Evolutionary conservation across 441 rosid genomes (phyloP), one percentile per base, ranked within the genome.

Genomic region (Populus tomentosa): DNA sequence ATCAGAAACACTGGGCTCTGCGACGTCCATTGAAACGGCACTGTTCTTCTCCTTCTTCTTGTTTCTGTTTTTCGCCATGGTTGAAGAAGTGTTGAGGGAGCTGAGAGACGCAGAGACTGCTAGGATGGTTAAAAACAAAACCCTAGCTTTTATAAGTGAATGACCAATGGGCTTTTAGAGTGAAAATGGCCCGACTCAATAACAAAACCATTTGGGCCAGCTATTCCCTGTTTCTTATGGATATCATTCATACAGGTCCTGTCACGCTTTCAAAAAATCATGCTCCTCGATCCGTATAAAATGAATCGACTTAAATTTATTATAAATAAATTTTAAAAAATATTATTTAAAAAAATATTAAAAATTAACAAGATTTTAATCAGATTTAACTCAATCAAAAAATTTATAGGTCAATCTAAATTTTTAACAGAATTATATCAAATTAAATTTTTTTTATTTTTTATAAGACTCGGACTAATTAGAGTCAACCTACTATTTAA

Each of bases 31-130:
- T 4, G 94, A 83, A 50, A 33, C 86, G 69, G 59, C 85, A 28
- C 79, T 87, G 56, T 73, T 77, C 35, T 79, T 77, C 35, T 28
- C 79, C 80, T 81, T 88, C 84, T 86, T 90, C 91, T 88, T 92
- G 87, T 70, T 91, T 75, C 89, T 86, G 86, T 83, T 89, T 89
- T 91, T 93, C 69, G 88, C 88, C 97, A 93, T 91, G 59, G 77
- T 26, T 56, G 20, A 14, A 67, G 5, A 67, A 50, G 38, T 4
- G 28, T 35, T 24, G 56, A 53, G 65, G 16, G 42, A 13, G 0
- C 2, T 26, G 56, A 32, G 13, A 10, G 10, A 20, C n/a, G 28
- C 5, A 13, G 24, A 21, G 21, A 40, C 4, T 7, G 42, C 8
- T 10, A 3, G 10, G 4, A 9, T 26, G 1, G 7, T 14, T 6